Evolutionary conservation across 768 basidiomycete genomes (phyloP).

Genomic region (Lactarius evosmus): DNA sequence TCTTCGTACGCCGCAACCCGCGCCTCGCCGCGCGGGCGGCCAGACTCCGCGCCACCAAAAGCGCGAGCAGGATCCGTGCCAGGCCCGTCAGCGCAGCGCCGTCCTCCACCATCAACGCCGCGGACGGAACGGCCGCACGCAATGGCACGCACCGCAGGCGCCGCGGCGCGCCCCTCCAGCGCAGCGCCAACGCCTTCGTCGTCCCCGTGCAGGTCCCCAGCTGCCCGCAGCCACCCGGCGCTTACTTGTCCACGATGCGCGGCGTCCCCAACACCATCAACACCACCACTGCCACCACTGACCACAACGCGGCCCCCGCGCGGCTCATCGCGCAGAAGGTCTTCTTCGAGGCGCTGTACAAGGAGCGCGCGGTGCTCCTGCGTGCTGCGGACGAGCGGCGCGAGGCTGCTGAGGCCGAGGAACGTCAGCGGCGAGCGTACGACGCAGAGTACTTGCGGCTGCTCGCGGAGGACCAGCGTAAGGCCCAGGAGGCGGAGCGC

Average conservation of each 20-base stretch:
- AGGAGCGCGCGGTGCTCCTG: slow-evolving; percentile 1
- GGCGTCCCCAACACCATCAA: neutral
- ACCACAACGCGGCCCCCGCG: neutral
- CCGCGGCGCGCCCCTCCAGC: neutral
- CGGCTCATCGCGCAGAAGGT: neutral
- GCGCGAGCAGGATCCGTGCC: slow-evolving; percentile 1
- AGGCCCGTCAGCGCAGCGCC: neutral
- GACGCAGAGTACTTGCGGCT: neutral
- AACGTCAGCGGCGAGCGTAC: neutral
- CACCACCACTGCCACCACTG: neutral
- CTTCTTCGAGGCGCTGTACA: slow-evolving; percentile 16
- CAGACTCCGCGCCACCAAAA: slow-evolving; percentile 14
- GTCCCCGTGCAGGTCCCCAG: neutral
- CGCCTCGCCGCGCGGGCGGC: slow-evolving; percentile 11
- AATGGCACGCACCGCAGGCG: neutral
- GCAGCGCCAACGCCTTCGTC: slow-evolving; percentile 1
- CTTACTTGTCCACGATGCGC: neutral
- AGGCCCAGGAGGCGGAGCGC: slow-evolving; percentile 9
- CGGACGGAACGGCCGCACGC: neutral
- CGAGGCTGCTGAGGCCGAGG: neutral
- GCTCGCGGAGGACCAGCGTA: slow-evolving; percentile 3
- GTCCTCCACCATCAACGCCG: neutral
- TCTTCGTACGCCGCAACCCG: slow-evolving; percentile 13
- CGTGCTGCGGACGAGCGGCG: neutral
- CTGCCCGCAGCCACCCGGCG: slow-evolving; percentile 8